Conservation (phyloP, 176 grass and related monocot species). For the Luzula sylvatica region DNA sequence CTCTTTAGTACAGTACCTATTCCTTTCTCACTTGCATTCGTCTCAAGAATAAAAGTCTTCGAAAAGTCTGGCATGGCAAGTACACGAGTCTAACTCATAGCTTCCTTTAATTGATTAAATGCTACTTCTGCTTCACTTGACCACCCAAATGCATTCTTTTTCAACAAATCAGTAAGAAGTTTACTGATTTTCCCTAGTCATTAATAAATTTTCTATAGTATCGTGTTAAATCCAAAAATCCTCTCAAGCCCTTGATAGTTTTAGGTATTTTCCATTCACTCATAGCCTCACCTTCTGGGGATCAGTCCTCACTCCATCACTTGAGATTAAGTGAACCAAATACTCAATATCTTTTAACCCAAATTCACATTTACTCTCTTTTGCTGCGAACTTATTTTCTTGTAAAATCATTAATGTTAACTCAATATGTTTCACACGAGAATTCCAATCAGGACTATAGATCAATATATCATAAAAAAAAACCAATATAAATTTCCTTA, state of each 20-base stretch:
- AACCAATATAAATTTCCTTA: no score
- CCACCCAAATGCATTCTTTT: neutral
- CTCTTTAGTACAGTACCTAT: neutral
- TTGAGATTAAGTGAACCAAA: neutral
- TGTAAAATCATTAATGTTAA: neutral
- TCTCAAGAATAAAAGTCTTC: neutral
- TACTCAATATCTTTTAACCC: neutral
- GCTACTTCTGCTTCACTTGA: neutral
- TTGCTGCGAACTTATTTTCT: neutral
- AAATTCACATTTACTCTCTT: conserved; percentile 9
- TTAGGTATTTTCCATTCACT: neutral
- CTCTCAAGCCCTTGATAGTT: neutral
- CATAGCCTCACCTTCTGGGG: neutral
- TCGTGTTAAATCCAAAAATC: neutral
- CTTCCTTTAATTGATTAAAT: neutral
- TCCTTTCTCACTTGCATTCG: neutral
- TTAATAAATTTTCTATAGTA: neutral
- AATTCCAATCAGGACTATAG: neutral
- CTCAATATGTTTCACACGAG: neutral
- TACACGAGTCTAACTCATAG: neutral
- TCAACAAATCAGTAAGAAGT: neutral
- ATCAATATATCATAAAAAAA: neutral
- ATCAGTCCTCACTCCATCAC: neutral
- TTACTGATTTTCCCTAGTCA: neutral
- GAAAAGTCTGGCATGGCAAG: neutral